Evolutionary conservation across 179 eudicot species (phyloP), one percentile per base, ranked within the genome.

Genomic region (Sideroxylon spinosum): DNA sequence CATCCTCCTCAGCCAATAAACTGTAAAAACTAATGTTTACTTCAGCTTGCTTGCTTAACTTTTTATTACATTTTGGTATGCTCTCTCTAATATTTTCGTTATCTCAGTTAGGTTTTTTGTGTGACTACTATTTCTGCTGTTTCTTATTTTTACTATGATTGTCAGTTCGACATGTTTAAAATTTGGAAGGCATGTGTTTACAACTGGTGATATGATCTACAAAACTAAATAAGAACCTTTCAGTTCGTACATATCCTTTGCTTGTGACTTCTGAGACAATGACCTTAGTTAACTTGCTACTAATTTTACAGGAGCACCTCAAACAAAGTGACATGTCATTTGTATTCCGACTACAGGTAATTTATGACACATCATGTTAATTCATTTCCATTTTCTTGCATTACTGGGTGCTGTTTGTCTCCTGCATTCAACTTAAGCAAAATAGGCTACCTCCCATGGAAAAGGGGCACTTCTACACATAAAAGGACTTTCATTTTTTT

Each of bases 331-430:
- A 91, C 73, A 81, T 91, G 84, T 93, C 97, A 28, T 93, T 91
- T 76, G 90, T 91, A 71, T 93, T 93, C 81, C 87, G 97, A 75
- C 79, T 93, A 81, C 97, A 93, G 96, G 97, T 93, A 86, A 73
- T 79, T 23, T 29, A 52, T 59, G 53, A n/a, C 77, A 32, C 63
- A 25, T 9, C 9, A 29, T 67, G 26, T 26, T 10, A n/a, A 26
- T 22, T 53, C 23, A 53, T 69, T 78, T 61, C 62, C 48, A 37
- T 72, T 44, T 46, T 67, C 28, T 23, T 80, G 37, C 28, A 59
- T 29, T 73, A 57, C 28, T 22, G 28, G 29, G 25, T 71, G 14
- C 60, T 78, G 53, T 20, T 53, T 19, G 6, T 13, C 17, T 28
- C 10, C 20, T 46, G 49, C 10, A 13, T 69, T 46, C 28, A 69